Conservation (phyloP, 2,329 filamentous ascomycete species). For the Pseudocercospora fuligena region DNA sequence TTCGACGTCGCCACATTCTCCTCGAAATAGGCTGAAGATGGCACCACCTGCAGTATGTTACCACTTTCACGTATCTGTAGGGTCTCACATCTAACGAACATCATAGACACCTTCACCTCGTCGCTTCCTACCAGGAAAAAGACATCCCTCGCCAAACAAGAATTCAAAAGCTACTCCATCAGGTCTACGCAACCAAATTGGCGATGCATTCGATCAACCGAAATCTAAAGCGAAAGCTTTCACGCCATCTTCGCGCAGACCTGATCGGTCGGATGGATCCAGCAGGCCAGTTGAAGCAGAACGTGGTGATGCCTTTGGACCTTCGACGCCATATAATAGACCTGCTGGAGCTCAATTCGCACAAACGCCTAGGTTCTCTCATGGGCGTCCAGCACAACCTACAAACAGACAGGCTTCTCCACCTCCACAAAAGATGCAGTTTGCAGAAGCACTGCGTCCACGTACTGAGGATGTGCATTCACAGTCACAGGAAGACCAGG, state of each 20-base stretch:
- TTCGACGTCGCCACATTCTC: conserved; percentile 7
- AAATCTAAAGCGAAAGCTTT: not conserved
- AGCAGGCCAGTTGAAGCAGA: not conserved
- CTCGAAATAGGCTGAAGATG: conserved; percentile 24
- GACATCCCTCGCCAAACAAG: conserved; percentile 25
- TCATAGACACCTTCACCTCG: conserved; percentile 36
- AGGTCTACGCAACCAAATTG: conserved; percentile 9
- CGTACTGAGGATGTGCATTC: conserved; percentile 33
- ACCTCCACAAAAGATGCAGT: conserved; percentile 5
- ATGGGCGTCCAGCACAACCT: conserved; percentile 17
- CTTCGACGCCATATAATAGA: conserved; percentile 1
- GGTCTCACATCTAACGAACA: not conserved
- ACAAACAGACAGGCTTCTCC: conserved; percentile 18
- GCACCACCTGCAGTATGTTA: conserved; percentile 17
- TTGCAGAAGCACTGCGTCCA: conserved; percentile 26
- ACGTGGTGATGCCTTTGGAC: conserved; percentile 15
- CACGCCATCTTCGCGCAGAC: not conserved
- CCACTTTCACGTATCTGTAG: not conserved
- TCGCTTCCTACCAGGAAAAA: conserved; percentile 32
- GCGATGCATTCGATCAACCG: conserved; percentile 15
- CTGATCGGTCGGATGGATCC: too few species aligned
- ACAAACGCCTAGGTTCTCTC: conserved; percentile 34
- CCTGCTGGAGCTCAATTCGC: conserved; percentile 32
- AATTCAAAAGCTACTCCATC: conserved; percentile 21
- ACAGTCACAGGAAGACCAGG: conserved; percentile 25